A percentile compares a stretch with the other conserved stretches of the same genome.
phyloP scores from a whole-genome alignment of 2,329 filamentous ascomycete genomes.

The Claviceps fusiformis region DNA sequence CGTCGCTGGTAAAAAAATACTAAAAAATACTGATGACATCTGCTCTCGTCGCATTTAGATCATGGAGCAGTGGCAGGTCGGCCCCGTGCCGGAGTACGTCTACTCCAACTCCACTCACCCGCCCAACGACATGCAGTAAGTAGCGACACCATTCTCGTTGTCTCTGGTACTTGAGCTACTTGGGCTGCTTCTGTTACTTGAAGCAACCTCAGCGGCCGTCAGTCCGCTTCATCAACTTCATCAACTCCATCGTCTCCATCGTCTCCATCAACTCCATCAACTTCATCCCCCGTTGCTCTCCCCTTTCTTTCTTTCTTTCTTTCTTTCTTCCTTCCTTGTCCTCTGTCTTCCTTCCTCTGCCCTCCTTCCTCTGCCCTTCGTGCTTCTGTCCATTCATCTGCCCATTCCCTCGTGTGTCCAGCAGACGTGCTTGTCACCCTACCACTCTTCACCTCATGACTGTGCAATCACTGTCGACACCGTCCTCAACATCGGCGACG shows the following conservation, averaged over 20 bases:
- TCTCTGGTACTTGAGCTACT: conserved; percentile 15
- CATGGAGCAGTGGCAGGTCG: conserved; percentile 50
- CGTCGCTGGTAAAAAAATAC: conserved; percentile 3
- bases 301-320: too few species aligned
- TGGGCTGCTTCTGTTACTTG: background rate
- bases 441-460: background rate
- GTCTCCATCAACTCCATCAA: too few species aligned
- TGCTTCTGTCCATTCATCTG: background rate
- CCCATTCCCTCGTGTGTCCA: background rate
- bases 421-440: background rate
- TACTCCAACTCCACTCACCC: conserved; percentile 41
- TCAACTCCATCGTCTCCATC: background rate
- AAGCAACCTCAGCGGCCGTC: background rate
- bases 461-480: background rate
- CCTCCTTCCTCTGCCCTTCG: background rate
- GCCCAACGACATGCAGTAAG: conserved; percentile 46
- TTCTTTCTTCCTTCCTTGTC: too few species aligned
- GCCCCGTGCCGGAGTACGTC: conserved; percentile 46
- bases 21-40: conserved; percentile 14
- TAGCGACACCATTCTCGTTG: conserved; percentile 23
- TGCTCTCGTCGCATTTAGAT: conserved; percentile 23
- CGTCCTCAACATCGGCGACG: background rate
- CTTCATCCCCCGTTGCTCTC: too few species aligned
- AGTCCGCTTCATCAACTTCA: conserved; percentile 1
- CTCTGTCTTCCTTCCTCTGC: background rate